Percentiles rank a stretch among this genome's conserved stretches.
Evolutionary conservation across 305 asterid species (phyloP).

Genomic region (Solanum hybrid): DNA sequence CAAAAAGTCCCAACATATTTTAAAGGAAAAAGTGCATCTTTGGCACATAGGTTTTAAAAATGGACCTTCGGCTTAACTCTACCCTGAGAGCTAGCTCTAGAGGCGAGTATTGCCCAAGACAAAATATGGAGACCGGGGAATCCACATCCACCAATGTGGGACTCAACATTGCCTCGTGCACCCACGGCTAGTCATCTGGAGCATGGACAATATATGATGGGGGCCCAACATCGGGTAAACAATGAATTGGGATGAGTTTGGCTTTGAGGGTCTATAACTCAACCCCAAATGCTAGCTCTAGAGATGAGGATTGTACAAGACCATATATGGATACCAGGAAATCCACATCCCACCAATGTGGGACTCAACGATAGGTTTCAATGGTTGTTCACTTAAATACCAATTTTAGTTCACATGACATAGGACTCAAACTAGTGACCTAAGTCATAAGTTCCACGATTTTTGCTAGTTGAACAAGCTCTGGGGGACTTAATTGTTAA

Average conservation of each 20-base stretch:
- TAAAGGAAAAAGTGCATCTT: neutral
- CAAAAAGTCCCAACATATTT: neutral
- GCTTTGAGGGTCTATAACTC: neutral
- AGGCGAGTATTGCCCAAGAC: neutral
- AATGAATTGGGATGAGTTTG: neutral
- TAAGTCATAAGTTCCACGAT: neutral
- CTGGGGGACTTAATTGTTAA: neutral
- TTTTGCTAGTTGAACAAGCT: neutral
- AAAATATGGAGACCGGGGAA: neutral
- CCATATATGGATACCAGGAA: neutral
- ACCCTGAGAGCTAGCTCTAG: neutral
- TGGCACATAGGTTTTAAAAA: neutral
- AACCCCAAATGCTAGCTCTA: neutral
- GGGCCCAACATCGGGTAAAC: neutral
- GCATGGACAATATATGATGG: neutral
- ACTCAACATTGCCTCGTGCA: neutral
- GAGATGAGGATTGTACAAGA: neutral
- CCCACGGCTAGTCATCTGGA: neutral
- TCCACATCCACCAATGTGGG: neutral
- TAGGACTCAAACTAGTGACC: neutral
- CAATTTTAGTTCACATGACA: neutral
- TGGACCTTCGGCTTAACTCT: neutral
- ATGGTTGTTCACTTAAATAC: neutral
- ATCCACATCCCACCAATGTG: neutral
- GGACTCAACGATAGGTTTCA: neutral